A percentile compares a stretch with the other conserved stretches of the same genome.
Conservation (phyloP, 306 rosid species). For the Hippophae rhamnoides region DNA sequence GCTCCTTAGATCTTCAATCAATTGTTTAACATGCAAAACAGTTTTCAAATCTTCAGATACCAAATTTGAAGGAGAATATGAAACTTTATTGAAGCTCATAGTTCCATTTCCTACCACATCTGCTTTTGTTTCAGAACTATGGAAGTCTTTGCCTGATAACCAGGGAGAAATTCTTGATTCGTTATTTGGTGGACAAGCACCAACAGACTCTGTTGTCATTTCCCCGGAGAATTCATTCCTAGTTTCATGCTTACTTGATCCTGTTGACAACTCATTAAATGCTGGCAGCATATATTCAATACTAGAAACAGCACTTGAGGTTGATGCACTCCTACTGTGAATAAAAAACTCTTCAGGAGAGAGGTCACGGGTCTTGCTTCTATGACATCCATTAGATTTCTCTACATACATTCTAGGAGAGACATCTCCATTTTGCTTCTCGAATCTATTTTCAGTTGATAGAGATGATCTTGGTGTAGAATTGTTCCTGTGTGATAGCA, state of each 20-base stretch:
- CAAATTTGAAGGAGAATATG: constrained; percentile 25
- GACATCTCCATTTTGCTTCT: constrained; percentile 37
- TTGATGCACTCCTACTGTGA: constrained; percentile 70
- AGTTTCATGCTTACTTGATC: constrained; percentile 33
- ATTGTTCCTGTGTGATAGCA: constrained; percentile 30
- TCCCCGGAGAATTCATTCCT: constrained; percentile 37
- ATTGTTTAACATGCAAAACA: constrained; percentile 45
- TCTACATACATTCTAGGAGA: constrained; percentile 35
- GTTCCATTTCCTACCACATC: constrained; percentile 31
- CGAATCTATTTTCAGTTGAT: constrained; percentile 41
- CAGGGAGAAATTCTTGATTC: constrained; percentile 27
- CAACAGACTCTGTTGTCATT: constrained; percentile 35
- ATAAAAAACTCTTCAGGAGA: constrained; percentile 52
- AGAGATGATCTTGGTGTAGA: constrained; percentile 50
- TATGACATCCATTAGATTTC: constrained; percentile 30
- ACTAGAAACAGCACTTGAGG: constrained; percentile 68
- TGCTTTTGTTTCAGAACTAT: constrained; percentile 26
- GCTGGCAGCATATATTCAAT: constrained; percentile 44
- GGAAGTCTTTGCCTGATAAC: constrained; percentile 33
- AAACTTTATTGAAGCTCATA: constrained; percentile 24
- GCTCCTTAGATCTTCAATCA: constrained; percentile 66
- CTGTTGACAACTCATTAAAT: constrained; percentile 35
- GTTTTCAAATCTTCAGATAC: constrained; percentile 40
- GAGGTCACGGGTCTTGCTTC: constrained; percentile 33
- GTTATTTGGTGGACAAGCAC: constrained; percentile 26